These are phyloP conservation scores for Sugiyamaella americana DNA, from an alignment of 805 yeast genomes.

Conservation along the genomic window DNA sequence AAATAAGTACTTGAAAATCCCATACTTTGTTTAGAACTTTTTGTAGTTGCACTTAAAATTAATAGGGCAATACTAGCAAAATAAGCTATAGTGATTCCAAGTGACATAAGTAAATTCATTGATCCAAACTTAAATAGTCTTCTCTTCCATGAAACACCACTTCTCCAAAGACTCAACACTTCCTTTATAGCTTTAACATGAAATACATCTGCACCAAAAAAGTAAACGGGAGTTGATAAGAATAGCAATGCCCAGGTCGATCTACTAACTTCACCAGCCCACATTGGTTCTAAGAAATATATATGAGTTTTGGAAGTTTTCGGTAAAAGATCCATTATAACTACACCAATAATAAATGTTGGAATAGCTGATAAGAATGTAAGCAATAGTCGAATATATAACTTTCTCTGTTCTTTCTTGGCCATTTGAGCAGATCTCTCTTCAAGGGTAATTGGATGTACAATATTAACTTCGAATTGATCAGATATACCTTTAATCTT, in stretches of 20 bases:
- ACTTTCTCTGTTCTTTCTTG: slow-evolving; percentile 40
- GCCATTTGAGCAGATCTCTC: slow-evolving; percentile 53
- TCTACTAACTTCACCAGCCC: slow-evolving; percentile 57
- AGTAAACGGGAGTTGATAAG: slow-evolving; percentile 65
- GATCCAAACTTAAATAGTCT: slow-evolving; percentile 67
- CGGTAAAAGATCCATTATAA: slow-evolving; percentile 59
- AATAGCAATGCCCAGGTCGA: slow-evolving; percentile 61
- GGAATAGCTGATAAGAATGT: slow-evolving; percentile 56
- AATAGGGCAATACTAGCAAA: slow-evolving; percentile 58
- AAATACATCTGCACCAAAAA: slow-evolving; percentile 67
- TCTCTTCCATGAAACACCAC: slow-evolving; percentile 47
- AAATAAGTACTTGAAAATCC: slow-evolving; percentile 58
- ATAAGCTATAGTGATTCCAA: slow-evolving; percentile 70
- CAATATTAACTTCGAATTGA: slow-evolving; percentile 46
- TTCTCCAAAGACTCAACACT: slow-evolving; percentile 49
- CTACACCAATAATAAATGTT: slow-evolving; percentile 60
- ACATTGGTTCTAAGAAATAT: slow-evolving; percentile 57
- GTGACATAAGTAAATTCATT: slow-evolving; percentile 65
- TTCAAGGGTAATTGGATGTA: slow-evolving; percentile 53
- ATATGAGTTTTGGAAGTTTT: slow-evolving; percentile 36
- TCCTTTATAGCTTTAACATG: slow-evolving; percentile 63
- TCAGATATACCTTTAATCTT: slow-evolving; percentile 43
- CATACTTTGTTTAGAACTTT: slow-evolving; percentile 12
- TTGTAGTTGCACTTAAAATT: slow-evolving; percentile 36
- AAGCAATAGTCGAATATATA: slow-evolving; percentile 43